Conservation (phyloP, 495 filamentous ascomycete species). For the Daldinia loculata region DNA sequence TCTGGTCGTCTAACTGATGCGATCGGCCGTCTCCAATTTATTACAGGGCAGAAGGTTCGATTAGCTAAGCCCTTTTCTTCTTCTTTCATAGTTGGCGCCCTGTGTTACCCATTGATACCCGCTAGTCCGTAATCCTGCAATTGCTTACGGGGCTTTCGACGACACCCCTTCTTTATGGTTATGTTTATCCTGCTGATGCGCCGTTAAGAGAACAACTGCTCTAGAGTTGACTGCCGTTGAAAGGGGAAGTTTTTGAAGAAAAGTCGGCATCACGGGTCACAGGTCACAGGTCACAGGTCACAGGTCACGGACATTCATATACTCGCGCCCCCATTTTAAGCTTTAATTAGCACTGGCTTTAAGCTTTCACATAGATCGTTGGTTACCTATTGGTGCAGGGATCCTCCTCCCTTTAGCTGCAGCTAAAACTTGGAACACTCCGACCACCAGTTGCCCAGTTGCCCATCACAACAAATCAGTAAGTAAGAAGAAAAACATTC, state of each 20-base stretch:
- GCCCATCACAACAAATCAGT: conserved; percentile 42
- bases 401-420: conserved; percentile 29
- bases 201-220: conserved; percentile 7
- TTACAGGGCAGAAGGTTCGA: conserved; percentile 14
- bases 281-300: conserved; percentile 6
- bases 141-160: conserved; percentile 29
- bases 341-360: conserved; percentile 33
- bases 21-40: conserved; percentile 13
- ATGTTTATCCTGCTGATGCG: conserved; percentile 33
- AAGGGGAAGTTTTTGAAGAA: conserved; percentile 6
- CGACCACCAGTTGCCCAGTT: conserved; percentile 30
- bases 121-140: conserved; percentile 26
- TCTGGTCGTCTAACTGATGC: conserved; percentile 13
- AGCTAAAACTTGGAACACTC: conserved; percentile 24
- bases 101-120: conserved; percentile 40
- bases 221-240: not conserved
- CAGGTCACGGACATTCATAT: conserved; percentile 11
- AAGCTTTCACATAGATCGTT: conserved; percentile 28
- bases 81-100: conserved; percentile 25
- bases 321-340: conserved; percentile 13
- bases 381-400: conserved; percentile 24
- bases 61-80: conserved; percentile 22
- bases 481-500: conserved; percentile 33
- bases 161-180: conserved; percentile 13
- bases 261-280: conserved; percentile 16